Evolutionary conservation across 257 asterid species (phyloP), one percentile per base, ranked within the genome.

Genomic region (Salvia rosmarinus): DNA sequence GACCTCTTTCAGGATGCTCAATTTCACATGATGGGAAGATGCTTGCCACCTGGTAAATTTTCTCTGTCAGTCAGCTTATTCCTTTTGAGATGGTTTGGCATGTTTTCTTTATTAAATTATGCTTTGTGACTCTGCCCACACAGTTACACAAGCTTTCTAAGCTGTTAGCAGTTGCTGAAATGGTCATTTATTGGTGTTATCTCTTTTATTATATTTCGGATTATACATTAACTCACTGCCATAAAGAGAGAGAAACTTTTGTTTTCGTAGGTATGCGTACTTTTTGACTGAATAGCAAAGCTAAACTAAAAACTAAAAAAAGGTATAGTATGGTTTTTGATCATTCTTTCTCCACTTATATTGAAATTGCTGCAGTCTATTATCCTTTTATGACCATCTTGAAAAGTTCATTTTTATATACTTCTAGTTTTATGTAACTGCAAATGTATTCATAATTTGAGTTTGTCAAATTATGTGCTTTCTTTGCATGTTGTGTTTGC

Each of bases 1-100:
- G 98, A 20, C 98, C 97, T 12, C 97, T 93, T 67, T 87, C 96
- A 5, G 97, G 96, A 19, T 90, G 97, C 79, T 90, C 97, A 16
- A 63, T 93, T 77, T 89, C 97, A 35, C 85, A 80, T 62, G 96
- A 93, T 21, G 97, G 97, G 46, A 82, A 79, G 76, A 84, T 87
- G 89, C 96, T 93, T 67, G 99, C 97, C 43, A 94, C 99, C 77
- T 91, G 99, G 99, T 94, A 83, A 13, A 34, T 35, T 67, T 51
- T 58, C 58, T 63, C 49, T 58, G 68, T 58, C 65, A 14, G 8
- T 17, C 35, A 20, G 20, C 54, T 9, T 11, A 51, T 61, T 55
- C 39, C 54, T 57, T 62, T 63, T 64, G 35, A 21, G 49, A 61
- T 49, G 13, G 21, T 60, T 25, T 43, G 12, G 3, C 46, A 46